phyloP scores from a whole-genome alignment of 1,139 yeast species.

The Hemisphaericaspora lyxosophila region DNA sequence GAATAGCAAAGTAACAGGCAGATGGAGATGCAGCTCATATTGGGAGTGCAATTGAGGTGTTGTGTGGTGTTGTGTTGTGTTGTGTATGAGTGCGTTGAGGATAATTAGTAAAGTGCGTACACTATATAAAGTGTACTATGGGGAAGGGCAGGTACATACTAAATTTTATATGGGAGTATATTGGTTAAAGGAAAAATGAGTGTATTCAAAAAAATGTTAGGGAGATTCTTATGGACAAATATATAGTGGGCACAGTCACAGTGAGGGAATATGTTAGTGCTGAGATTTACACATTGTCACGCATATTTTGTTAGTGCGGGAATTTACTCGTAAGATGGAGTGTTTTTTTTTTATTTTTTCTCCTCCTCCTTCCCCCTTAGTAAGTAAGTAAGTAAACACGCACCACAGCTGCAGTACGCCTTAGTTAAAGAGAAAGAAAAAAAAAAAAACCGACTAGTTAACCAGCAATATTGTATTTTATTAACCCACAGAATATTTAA shows the following conservation, averaged over 20 bases:
- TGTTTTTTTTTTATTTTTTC: neutral
- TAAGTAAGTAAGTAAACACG: no score
- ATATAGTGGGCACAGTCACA: neutral
- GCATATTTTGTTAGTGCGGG: conserved; percentile 4
- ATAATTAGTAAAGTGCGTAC: no score
- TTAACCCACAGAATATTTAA: no score
- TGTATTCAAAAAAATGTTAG: neutral
- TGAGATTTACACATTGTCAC: conserved; percentile 4
- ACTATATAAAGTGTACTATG: neutral
- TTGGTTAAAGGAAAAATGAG: conserved; percentile 3
- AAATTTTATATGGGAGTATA: conserved; percentile 1
- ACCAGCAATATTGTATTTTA: no score
- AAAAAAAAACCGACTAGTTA: no score
- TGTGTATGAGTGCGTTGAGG: no score
- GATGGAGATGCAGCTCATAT: no score
- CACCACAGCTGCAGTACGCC: no score
- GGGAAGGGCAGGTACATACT: neutral
- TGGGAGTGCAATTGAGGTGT: no score
- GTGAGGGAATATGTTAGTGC: conserved; percentile 2
- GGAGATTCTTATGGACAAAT: neutral
- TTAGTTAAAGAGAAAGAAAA: no score
- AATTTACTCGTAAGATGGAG: conserved; percentile 2
- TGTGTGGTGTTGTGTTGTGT: no score
- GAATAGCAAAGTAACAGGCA: no score
- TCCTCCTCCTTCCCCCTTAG: conserved; percentile 1